Conservation (phyloP, 2,329 filamentous ascomycete genomes). For the Neofusicoccum sp. region DNA sequence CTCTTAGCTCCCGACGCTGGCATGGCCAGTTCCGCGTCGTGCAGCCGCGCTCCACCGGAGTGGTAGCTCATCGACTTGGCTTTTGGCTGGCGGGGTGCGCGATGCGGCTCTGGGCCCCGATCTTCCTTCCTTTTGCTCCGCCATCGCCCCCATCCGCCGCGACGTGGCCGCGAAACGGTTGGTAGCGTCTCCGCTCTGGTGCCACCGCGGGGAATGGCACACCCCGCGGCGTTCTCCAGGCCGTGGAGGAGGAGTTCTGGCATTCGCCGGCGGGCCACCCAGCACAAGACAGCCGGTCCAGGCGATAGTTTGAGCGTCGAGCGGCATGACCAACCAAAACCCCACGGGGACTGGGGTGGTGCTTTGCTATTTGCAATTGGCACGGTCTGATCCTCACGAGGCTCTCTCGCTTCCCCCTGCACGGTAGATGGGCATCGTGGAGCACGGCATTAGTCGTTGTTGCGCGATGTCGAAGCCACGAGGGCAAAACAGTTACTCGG, state of each 20-base stretch:
- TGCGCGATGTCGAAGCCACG: slow-evolving; percentile 5
- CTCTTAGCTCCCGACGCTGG: not conserved
- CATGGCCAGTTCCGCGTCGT: not conserved
- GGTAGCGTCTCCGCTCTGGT: not conserved
- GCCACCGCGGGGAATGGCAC: not conserved
- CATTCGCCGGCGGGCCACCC: not conserved
- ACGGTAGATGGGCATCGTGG: not conserved
- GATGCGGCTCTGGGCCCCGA: not conserved
- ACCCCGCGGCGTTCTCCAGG: slow-evolving; percentile 4
- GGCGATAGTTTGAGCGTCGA: not conserved
- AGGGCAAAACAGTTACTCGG: not conserved
- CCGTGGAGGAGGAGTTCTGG: not conserved
- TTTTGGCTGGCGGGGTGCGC: slow-evolving; percentile 6
- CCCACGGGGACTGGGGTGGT: not conserved
- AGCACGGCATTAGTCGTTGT: not conserved
- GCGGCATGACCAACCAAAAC: not conserved
- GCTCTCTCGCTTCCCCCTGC: slow-evolving; percentile 2
- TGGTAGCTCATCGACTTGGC: slow-evolving; percentile 16
- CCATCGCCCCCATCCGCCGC: not conserved
- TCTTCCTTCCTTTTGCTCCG: not conserved
- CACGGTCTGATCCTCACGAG: not conserved
- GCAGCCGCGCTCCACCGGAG: slow-evolving; percentile 1
- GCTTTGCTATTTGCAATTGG: not conserved
- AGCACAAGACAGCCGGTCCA: not conserved
- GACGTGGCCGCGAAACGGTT: not conserved